Evolutionary conservation across 75 land plant genomes (phyloP).

Genomic region (Sequoiadendron giganteum): DNA sequence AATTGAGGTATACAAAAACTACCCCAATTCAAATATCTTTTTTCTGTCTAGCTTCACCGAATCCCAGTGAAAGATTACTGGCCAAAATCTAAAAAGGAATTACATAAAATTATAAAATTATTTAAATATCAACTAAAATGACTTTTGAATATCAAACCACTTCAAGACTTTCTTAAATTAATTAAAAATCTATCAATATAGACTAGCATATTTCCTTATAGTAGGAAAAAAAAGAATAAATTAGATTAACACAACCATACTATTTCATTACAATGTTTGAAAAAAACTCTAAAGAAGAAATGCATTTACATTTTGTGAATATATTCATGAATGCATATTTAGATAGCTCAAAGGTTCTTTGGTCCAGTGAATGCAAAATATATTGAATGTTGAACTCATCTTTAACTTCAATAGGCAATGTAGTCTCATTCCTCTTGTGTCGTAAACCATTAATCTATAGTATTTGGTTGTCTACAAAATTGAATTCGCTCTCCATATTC

Average conservation of each 20-base stretch:
- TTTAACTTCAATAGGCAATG: slow-evolving; percentile 40
- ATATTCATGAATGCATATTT: not conserved
- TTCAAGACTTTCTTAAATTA: not conserved
- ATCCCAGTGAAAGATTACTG: not conserved
- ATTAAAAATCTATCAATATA: not conserved
- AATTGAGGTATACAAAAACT: not conserved
- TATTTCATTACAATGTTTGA: not conserved
- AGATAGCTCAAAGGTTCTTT: slow-evolving; percentile 9
- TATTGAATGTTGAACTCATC: slow-evolving; percentile 23
- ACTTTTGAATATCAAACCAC: not conserved
- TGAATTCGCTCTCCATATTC: slow-evolving; percentile 85
- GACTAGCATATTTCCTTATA: not conserved
- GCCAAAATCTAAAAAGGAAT: not conserved
- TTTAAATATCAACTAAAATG: not conserved
- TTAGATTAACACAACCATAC: slow-evolving; percentile 3
- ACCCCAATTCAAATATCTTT: not conserved
- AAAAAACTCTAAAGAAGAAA: not conserved
- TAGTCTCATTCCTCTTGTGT: slow-evolving; percentile 61
- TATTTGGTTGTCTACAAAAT: slow-evolving; percentile 82
- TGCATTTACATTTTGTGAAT: slow-evolving; percentile 5
- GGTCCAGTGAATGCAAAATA: slow-evolving; percentile 11
- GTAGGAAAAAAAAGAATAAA: not conserved
- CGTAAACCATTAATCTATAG: slow-evolving; percentile 63
- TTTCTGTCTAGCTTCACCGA: not conserved
- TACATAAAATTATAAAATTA: not conserved